Conservation (phyloP, 2,329 filamentous ascomycete genomes). For the Rugonectria rugulosa region DNA sequence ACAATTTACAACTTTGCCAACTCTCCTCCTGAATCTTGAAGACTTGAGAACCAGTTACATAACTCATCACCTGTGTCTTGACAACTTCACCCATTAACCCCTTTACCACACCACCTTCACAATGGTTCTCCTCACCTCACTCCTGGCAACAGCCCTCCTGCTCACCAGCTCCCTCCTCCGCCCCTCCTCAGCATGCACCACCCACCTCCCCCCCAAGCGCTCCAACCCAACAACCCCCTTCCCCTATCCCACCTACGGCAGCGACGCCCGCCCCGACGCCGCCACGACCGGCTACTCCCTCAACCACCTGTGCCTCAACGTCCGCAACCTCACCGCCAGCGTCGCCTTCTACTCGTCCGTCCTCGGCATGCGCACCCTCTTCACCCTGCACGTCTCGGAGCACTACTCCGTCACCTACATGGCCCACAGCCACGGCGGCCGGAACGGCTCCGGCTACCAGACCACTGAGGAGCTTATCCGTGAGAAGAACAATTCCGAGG, state of each 20-base stretch:
- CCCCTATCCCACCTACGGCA: slow-evolving; percentile 11
- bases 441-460: slow-evolving; percentile 48
- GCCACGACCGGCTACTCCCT: slow-evolving; percentile 45
- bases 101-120: neutral
- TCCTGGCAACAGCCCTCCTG: slow-evolving; percentile 1
- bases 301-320: slow-evolving; percentile 45
- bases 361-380: slow-evolving; percentile 46
- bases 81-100: neutral
- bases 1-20: neutral
- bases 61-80: neutral
- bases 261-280: slow-evolving; percentile 38
- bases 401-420: slow-evolving; percentile 46
- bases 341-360: slow-evolving; percentile 44
- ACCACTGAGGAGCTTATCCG: slow-evolving; percentile 42
- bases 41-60: neutral
- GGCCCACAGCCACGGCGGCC: slow-evolving; percentile 46
- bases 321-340: slow-evolving; percentile 41
- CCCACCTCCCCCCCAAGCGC: neutral
- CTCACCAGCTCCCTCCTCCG: neutral
- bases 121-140: slow-evolving; percentile 2
- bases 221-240: neutral
- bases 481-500: slow-evolving; percentile 45
- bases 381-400: slow-evolving; percentile 41
- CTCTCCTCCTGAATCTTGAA: no score
- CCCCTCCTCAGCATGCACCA: neutral